Conservation (phyloP, 257 asterid species). For the Henckelia pumila region DNA sequence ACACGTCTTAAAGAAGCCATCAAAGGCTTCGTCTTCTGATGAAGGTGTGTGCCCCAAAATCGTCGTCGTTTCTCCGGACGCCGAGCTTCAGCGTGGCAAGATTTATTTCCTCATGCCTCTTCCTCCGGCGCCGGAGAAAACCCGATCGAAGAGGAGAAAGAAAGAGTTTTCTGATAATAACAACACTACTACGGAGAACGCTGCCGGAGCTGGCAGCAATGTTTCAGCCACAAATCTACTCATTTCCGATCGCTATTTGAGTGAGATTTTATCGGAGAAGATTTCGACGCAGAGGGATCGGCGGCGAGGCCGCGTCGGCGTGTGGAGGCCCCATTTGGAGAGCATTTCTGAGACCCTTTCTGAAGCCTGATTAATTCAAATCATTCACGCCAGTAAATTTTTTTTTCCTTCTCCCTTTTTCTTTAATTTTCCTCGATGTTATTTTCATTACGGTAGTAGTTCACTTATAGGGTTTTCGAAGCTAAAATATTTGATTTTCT, state of each 20-base stretch:
- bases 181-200: background rate
- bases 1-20: conserved; percentile 61
- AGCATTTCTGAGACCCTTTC: conserved; percentile 74
- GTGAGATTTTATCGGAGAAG: conserved; percentile 77
- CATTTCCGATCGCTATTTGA: conserved; percentile 62
- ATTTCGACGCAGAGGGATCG: conserved; percentile 65
- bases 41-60: conserved; percentile 47
- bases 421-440: conserved; percentile 10
- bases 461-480: conserved; percentile 46
- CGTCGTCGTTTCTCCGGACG: conserved; percentile 43
- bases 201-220: background rate
- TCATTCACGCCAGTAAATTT: background rate
- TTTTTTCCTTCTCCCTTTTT: background rate
- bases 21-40: conserved; percentile 32
- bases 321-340: conserved; percentile 87
- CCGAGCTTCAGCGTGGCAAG: conserved; percentile 82
- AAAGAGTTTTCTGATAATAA: conserved; percentile 24
- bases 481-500: conserved; percentile 16
- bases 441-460: conserved; percentile 21
- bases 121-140: conserved; percentile 46
- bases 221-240: conserved; percentile 28
- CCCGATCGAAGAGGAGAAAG: conserved; percentile 46
- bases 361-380: conserved; percentile 33
- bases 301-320: conserved; percentile 76
- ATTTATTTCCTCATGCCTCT: conserved; percentile 86